These are phyloP conservation scores for Persicaria maculosa DNA, from an alignment of 148 eudicot genomes.

Conservation along the genomic window DNA sequence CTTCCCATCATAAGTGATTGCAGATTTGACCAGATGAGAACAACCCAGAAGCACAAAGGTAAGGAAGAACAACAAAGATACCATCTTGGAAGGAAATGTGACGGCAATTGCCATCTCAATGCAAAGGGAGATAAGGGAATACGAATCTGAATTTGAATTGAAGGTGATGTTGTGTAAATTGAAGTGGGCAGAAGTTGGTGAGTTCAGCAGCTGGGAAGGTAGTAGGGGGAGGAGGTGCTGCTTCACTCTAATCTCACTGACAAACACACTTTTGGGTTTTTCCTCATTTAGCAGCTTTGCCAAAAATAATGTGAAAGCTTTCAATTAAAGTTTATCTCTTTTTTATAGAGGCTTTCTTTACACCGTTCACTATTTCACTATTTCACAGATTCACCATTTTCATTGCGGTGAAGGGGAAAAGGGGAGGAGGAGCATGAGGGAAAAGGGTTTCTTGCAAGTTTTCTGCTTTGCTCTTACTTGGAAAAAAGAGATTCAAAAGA, in stretches of 20 bases:
- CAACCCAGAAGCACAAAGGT: conserved; percentile 34
- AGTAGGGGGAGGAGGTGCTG: neutral
- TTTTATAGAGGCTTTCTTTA: conserved; percentile 2
- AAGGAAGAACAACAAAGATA: conserved; percentile 21
- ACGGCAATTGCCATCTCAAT: conserved; percentile 26
- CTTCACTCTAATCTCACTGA: neutral
- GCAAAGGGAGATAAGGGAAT: neutral
- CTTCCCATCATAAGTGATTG: conserved; percentile 63
- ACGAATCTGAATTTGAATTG: neutral
- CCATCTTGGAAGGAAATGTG: conserved; percentile 29
- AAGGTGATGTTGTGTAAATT: neutral
- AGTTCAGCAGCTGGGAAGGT: conserved; percentile 7
- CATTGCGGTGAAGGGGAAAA: neutral
- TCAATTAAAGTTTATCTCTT: conserved; percentile 2
- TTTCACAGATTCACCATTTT: conserved; percentile 4
- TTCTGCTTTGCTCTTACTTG: neutral
- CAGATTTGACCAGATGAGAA: conserved; percentile 32
- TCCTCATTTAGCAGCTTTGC: neutral
- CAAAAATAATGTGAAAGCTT: conserved; percentile 11
- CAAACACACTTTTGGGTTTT: neutral
- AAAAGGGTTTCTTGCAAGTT: conserved; percentile 5
- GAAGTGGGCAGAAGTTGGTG: neutral
- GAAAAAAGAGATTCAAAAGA: neutral
- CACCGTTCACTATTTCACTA: neutral
- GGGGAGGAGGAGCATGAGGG: neutral